phyloP scores from a whole-genome alignment of 2,329 filamentous ascomycete genomes.

The Proliferodiscus dingleyae region DNA sequence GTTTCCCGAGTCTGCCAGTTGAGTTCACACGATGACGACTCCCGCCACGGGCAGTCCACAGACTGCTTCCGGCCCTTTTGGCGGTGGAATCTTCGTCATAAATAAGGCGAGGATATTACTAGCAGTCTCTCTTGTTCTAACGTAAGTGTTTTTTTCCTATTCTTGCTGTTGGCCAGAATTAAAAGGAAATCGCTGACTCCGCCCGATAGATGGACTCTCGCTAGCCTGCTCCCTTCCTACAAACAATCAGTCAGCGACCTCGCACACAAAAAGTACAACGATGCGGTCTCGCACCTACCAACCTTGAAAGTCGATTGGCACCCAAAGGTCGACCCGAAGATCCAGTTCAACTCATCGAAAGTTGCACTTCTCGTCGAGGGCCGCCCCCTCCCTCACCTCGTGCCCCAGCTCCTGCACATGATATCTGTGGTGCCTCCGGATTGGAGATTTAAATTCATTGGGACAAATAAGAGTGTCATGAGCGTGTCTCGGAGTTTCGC shows the following conservation, averaged over 20 bases:
- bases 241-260: conserved; percentile 38
- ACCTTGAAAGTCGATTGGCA: conserved; percentile 30
- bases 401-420: conserved; percentile 48
- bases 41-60: background rate
- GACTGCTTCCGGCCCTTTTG: conserved; percentile 11
- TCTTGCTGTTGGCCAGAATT: background rate
- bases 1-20: too few relatives aligned
- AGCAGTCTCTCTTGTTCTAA: conserved; percentile 23
- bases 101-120: conserved; percentile 22
- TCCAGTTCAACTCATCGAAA: conserved; percentile 42
- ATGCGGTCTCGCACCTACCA: conserved; percentile 26
- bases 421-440: conserved; percentile 48
- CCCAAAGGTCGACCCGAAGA: conserved; percentile 25
- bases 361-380: conserved; percentile 49
- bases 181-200: background rate
- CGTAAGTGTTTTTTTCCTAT: conserved; percentile 21
- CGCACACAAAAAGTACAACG: conserved; percentile 22
- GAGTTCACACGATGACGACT: background rate
- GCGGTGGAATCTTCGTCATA: conserved; percentile 22
- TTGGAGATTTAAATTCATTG: conserved; percentile 51
- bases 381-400: conserved; percentile 43
- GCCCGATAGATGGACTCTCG: conserved; percentile 43
- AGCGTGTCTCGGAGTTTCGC: conserved; percentile 42
- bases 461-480: conserved; percentile 43
- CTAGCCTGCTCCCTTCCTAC: conserved; percentile 40